phyloP scores from a whole-genome alignment of 768 basidiomycete genomes.

The Tylopilus balloui region DNA sequence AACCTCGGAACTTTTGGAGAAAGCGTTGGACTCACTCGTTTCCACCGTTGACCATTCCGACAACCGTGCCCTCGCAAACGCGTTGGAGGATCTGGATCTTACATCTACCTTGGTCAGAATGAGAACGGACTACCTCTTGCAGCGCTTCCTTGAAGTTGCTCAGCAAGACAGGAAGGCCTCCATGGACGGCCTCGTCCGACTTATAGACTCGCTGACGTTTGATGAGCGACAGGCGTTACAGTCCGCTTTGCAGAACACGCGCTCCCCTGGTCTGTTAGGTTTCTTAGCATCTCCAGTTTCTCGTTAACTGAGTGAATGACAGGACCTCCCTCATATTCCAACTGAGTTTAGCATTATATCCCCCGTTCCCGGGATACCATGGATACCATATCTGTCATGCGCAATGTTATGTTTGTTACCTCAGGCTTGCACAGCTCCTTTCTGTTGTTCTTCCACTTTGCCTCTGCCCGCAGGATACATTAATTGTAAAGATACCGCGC shows the following conservation, averaged over 20 bases:
- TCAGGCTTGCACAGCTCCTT: neutral
- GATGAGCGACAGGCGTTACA: conserved; percentile 68
- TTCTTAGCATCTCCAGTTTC: neutral
- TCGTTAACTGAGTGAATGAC: conserved; percentile 7
- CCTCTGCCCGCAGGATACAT: conserved; percentile 3
- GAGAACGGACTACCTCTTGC: conserved; percentile 63
- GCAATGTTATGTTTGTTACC: neutral
- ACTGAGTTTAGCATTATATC: conserved; percentile 14
- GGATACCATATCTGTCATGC: conserved; percentile 5
- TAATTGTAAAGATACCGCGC: conserved; percentile 20
- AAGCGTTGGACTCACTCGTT: conserved; percentile 59
- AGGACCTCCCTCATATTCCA: conserved; percentile 42
- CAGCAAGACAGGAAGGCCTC: conserved; percentile 76
- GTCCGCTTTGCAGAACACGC: conserved; percentile 54
- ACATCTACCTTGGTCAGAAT: conserved; percentile 58
- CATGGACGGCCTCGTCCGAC: conserved; percentile 64
- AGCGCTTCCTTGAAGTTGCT: conserved; percentile 60
- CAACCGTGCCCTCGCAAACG: conserved; percentile 55
- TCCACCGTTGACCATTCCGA: conserved; percentile 48
- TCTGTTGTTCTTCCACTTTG: conserved; percentile 5
- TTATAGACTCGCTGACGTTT: conserved; percentile 67
- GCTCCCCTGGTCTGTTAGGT: conserved; percentile 52
- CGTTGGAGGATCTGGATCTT: conserved; percentile 69
- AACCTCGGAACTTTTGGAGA: conserved; percentile 59
- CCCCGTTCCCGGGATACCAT: conserved; percentile 3